phyloP scores from a whole-genome alignment of 768 basidiomycete genomes.

The Crassisporium funariophilum region DNA sequence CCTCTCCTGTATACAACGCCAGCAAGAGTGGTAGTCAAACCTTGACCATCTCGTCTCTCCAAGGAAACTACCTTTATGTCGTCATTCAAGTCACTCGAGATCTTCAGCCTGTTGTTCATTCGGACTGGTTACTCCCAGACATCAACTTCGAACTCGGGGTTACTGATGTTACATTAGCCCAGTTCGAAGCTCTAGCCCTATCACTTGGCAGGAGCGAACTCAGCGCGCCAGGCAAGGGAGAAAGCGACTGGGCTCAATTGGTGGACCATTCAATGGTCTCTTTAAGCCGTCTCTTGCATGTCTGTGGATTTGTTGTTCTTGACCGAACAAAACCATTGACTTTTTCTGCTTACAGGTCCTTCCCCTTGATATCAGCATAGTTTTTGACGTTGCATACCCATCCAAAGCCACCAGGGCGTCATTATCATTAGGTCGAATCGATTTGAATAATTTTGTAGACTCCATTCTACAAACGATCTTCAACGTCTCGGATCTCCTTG shows the following conservation, averaged over 20 bases:
- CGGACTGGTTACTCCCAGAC: conserved; percentile 76
- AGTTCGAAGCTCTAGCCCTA: conserved; percentile 71
- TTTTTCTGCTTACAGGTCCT: conserved; percentile 45
- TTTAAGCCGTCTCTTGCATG: conserved; percentile 75
- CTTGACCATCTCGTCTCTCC: conserved; percentile 86
- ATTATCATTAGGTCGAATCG: conserved; percentile 49
- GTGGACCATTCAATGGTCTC: conserved; percentile 65
- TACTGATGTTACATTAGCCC: conserved; percentile 78
- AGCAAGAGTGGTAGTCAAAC: conserved; percentile 50
- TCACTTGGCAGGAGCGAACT: conserved; percentile 44
- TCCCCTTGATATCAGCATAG: conserved; percentile 67
- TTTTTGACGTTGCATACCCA: conserved; percentile 83
- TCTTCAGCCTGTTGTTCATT: conserved; percentile 82
- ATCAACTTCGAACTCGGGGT: conserved; percentile 76
- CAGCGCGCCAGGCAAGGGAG: background rate
- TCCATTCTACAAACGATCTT: conserved; percentile 84
- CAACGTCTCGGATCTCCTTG: conserved; percentile 55
- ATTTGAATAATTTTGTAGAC: conserved; percentile 84
- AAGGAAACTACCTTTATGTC: conserved; percentile 84
- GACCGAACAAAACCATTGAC: conserved; percentile 3
- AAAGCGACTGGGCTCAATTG: conserved; percentile 46
- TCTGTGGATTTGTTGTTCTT: conserved; percentile 34
- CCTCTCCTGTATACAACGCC: conserved; percentile 65
- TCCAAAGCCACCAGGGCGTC: conserved; percentile 46
- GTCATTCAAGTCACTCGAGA: conserved; percentile 93